Percentiles rank a stretch among this genome's conserved stretches.
These are phyloP conservation scores for Candida verbasci DNA, from an alignment of 805 yeast species.

Conservation along the genomic window DNA sequence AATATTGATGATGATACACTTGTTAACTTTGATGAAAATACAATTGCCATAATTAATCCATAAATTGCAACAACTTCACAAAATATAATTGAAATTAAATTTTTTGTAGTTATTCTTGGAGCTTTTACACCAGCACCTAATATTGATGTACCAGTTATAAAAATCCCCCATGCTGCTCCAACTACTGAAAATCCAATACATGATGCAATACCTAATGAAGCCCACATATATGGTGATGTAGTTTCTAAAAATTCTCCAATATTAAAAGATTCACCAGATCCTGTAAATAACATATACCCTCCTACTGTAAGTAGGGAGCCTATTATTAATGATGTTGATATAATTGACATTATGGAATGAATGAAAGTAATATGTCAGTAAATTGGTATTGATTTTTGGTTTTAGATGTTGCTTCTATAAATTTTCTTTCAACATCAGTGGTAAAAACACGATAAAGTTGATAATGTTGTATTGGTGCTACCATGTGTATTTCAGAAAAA, in stretches of 20 bases:
- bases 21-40: slow-evolving; percentile 82
- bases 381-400: not conserved
- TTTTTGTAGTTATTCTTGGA: slow-evolving; percentile 95
- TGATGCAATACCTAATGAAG: slow-evolving; percentile 77
- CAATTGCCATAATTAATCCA: slow-evolving; percentile 96
- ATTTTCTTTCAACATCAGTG: slow-evolving; percentile 4
- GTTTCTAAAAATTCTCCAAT: slow-evolving; percentile 81
- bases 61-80: slow-evolving; percentile 99
- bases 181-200: slow-evolving; percentile 94
- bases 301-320: slow-evolving; percentile 37
- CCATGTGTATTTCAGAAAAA: not conserved
- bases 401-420: not conserved
- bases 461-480: not conserved
- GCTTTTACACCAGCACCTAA: slow-evolving; percentile 98
- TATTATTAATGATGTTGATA: slow-evolving; percentile 18
- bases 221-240: slow-evolving; percentile 97
- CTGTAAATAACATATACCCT: slow-evolving; percentile 77
- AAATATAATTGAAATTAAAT: slow-evolving; percentile 92
- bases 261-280: slow-evolving; percentile 88
- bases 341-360: slow-evolving; percentile 7
- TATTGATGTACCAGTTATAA: slow-evolving; percentile 89
- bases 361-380: no score
- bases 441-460: slow-evolving; percentile 2
- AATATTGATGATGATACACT: slow-evolving; percentile 61
- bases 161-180: slow-evolving; percentile 99